Evolutionary conservation across 2,329 filamentous ascomycete genomes (phyloP), one percentile per base, ranked within the genome.

Genomic region (Cladophialophora chaetospira): DNA sequence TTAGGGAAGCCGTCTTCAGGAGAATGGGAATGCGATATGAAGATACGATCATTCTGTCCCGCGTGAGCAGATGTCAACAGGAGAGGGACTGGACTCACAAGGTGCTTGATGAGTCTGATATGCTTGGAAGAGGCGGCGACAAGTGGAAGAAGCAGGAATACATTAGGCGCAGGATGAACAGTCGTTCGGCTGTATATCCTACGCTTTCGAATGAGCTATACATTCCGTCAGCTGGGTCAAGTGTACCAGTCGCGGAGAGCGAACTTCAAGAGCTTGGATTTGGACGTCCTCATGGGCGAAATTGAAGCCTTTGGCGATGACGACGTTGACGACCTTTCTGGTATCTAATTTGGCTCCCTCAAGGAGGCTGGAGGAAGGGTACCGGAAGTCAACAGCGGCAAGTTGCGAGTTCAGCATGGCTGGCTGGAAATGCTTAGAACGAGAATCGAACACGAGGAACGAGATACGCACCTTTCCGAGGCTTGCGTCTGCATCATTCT

Each of bases 21-120:
- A 55, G 87, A 82, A 67, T 97, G 91, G 75, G 86, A 89, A 71
- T 97, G 92, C 0, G 89, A 93, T 56, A 97, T 86, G 69, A 91
- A 90, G 64, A 97, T 87, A 62, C 89, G 84, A 57, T 97, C 91
- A 66, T 91, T 95, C 71, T 79, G 58, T 15, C 8, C 53, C 17
- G 23, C 3, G 25, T 66, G 46, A 67, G 54, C 25, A 35, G 4
- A 46, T 5, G 29, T 8, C 11, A 21, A 9, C 23, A 13, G 15
- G 9, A n/a, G 28, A 35, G 23, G 13, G 15, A 31, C 25, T 15
- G 25, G 31, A 19, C 50, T 23, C 58, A 78, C 76, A 42, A 79
- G 62, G 63, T 79, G 75, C 42, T 67, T 60, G 42, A 76, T 75
- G 11, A 79, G 62, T 25, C 60, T 63, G 1, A 68, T 62, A 29